Evolutionary conservation across 78 protist genomes (phyloP), one percentile per base, ranked within the genome.

Genomic region (Pigoraptor vietnamica): DNA sequence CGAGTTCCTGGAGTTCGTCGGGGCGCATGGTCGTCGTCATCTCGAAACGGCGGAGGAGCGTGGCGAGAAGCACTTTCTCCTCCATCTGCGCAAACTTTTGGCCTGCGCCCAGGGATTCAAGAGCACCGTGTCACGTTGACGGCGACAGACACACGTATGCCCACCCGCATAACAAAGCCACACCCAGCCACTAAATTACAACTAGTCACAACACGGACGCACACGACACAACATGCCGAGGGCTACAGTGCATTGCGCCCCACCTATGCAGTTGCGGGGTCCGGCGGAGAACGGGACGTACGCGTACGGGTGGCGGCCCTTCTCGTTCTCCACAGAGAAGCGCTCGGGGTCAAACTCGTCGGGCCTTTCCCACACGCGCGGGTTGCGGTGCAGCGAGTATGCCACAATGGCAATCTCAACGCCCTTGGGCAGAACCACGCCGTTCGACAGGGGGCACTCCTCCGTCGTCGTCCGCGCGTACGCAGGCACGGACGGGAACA

Each of bases 211-310:
- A 48, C 29, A 14, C 67, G 29, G 29, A 14, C 6, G 29, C 67
- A 48, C 67, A 48, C 67, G 14, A 48, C 6, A 48, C 67, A 48
- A 48, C 67, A 48, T 21, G 67, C 6, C 67, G 67, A 48, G 29
- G 67, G 14, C 67, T 6, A 48, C 29, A 14, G 29, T 48, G 67
- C 14, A n/a, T 2, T 1, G 0, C 37, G 21, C 0, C 86, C 14
- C 84, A 25, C 84, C 84, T 1, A 88, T 88, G 79, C 90, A 88
- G 79, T 88, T 88, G 34, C 90, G 25, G 29, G 39, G 81, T 10
- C 90, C 90, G 55, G 81, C 81, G 37, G 38, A n/a, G 90, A 88
- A 88, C 37, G 90, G 82, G 9, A 86, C 29, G 79, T 29, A 38
- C 24, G 56, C 90, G 38, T 40, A 40, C 90, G 79, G 35, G 36